Conservation (phyloP, 371 early-diverging fungal genomes). For the Mucor ambiguus region DNA sequence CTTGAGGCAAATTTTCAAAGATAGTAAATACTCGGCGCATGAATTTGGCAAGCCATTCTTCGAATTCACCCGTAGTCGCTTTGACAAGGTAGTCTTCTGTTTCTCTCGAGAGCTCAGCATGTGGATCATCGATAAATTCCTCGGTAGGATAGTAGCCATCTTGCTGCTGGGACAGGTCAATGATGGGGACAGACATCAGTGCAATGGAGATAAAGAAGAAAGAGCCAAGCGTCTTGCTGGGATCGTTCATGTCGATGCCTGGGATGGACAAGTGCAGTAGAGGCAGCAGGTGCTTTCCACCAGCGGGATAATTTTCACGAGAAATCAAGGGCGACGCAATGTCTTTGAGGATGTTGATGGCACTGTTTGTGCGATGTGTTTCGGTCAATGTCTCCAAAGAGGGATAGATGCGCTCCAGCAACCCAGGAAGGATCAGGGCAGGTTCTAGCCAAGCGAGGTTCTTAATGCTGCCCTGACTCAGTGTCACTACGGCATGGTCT, state of each 20-base stretch:
- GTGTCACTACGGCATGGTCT: slow-evolving; percentile 67
- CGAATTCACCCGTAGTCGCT: slow-evolving; percentile 77
- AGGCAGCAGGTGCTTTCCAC: slow-evolving; percentile 80
- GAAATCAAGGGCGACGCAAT: slow-evolving; percentile 71
- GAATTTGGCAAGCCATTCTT: slow-evolving; percentile 85
- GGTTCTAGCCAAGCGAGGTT: slow-evolving; percentile 80
- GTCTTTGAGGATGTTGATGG: slow-evolving; percentile 70
- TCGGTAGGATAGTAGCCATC: slow-evolving; percentile 46
- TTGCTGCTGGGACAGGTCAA: slow-evolving; percentile 52
- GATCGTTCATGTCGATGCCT: slow-evolving; percentile 92
- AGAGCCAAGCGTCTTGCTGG: slow-evolving; percentile 74
- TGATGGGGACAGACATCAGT: slow-evolving; percentile 67
- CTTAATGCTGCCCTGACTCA: slow-evolving; percentile 72
- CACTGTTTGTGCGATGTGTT: slow-evolving; percentile 87
- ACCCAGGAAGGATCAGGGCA: slow-evolving; percentile 73
- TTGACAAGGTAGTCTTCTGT: slow-evolving; percentile 69
- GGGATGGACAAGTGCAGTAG: slow-evolving; percentile 80
- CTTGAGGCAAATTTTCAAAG: slow-evolving; percentile 80
- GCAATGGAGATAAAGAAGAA: slow-evolving; percentile 74
- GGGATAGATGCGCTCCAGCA: slow-evolving; percentile 84
- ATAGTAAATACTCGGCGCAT: slow-evolving; percentile 77
- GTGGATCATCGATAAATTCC: slow-evolving; percentile 54
- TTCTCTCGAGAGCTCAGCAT: slow-evolving; percentile 34
- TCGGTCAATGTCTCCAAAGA: slow-evolving; percentile 87
- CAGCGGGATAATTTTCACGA: slow-evolving; percentile 76